Conservation (phyloP, 1,139 yeast genomes). For the Petasospora fabianii region DNA sequence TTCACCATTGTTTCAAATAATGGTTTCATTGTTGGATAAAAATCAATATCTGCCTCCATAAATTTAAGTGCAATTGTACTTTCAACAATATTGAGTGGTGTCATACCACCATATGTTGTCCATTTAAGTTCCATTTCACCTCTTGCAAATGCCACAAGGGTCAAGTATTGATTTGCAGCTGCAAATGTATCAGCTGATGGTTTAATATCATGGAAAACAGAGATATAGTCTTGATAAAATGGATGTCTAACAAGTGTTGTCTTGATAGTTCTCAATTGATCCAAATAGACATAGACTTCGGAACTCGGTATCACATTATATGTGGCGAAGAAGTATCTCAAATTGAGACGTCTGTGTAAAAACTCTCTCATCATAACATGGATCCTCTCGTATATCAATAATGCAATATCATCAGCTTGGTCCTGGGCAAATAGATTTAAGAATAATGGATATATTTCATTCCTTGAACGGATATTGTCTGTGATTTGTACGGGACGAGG, state of each 20-base stretch:
- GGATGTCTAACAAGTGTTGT: conserved; percentile 3
- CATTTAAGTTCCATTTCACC: conserved; percentile 5
- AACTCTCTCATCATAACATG: conserved; percentile 3
- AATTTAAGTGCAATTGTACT: conserved; percentile 1
- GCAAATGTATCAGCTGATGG: neutral
- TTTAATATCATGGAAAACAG: neutral
- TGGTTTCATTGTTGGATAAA: neutral
- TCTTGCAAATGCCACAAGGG: conserved; percentile 2
- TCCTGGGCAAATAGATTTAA: conserved; percentile 1
- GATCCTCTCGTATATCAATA: conserved; percentile 1
- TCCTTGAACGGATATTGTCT: neutral
- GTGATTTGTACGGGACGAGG: conserved; percentile 1
- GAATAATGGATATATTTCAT: conserved; percentile 6
- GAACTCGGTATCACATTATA: neutral
- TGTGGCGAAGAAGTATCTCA: neutral
- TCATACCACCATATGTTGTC: conserved; percentile 5
- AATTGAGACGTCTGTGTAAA: conserved; percentile 2
- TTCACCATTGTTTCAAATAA: conserved; percentile 2
- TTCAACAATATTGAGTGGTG: neutral
- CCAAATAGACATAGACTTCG: conserved; percentile 2
- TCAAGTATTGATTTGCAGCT: conserved; percentile 1
- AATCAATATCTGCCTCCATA: conserved; percentile 1
- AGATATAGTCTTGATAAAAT: conserved; percentile 4
- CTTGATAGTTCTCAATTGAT: conserved; percentile 2
- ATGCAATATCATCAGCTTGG: conserved; percentile 4